A percentile compares a stretch with the other conserved stretches of the same genome.
Conservation (phyloP, 139 green algal genomes). For the Mesostigma viride region DNA sequence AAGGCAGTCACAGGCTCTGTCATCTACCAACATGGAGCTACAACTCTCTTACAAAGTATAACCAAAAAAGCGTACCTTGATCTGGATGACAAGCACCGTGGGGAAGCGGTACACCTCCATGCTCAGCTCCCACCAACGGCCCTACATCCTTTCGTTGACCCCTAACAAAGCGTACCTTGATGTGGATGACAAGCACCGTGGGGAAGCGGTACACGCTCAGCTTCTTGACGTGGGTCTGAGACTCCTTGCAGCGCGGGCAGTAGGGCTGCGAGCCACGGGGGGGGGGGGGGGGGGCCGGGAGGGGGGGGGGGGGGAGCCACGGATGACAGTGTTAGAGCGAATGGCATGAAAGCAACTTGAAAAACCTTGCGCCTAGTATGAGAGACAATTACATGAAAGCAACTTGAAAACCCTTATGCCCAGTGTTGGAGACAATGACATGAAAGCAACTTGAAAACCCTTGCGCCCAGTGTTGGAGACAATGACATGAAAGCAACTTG, state of each 20-base stretch:
- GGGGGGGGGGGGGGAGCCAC: too few relatives aligned
- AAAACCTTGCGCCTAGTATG: too few relatives aligned
- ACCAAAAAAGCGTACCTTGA: constrained; percentile 62
- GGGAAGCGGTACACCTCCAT: constrained; percentile 73
- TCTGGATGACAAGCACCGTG: constrained; percentile 81
- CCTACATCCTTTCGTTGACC: not conserved
- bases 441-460: too few relatives aligned
- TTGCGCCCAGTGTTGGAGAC: too few relatives aligned
- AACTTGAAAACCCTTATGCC: too few relatives aligned
- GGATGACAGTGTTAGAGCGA: too few relatives aligned
- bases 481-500: too few relatives aligned
- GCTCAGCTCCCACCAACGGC: not conserved
- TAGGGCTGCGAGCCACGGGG: too few relatives aligned
- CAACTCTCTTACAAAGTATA: not conserved
- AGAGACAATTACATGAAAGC: too few relatives aligned
- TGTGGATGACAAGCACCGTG: constrained; percentile 81
- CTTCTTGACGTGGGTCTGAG: constrained; percentile 66
- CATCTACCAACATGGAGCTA: not conserved
- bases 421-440: too few relatives aligned
- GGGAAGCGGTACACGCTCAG: constrained; percentile 75
- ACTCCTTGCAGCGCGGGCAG: constrained; percentile 62
- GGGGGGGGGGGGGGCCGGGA: too few relatives aligned
- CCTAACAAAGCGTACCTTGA: constrained; percentile 65
- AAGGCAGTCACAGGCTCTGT: not conserved
- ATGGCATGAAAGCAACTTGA: too few relatives aligned